Conservation (phyloP, 495 filamentous ascomycete genomes). For the Sporormia fimetaria region DNA sequence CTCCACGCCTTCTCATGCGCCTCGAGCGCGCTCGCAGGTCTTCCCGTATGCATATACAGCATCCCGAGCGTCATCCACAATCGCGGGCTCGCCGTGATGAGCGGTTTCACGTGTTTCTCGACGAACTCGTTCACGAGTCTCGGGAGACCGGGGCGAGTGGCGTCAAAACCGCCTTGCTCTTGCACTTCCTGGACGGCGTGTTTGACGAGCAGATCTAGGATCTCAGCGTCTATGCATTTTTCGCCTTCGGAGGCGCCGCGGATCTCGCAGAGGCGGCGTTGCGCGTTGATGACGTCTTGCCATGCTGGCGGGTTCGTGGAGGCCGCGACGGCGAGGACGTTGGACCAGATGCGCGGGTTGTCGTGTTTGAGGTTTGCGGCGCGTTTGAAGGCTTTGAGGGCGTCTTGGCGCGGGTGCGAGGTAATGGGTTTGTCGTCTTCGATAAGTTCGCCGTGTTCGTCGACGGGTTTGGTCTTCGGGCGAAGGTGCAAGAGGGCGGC, state of each 20-base stretch:
- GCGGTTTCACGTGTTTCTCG: slow-evolving; percentile 57
- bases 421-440: slow-evolving; percentile 28
- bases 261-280: slow-evolving; percentile 63
- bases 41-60: slow-evolving; percentile 57
- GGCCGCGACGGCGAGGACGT: slow-evolving; percentile 74
- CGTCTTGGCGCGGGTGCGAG: slow-evolving; percentile 48
- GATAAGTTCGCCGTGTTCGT: slow-evolving; percentile 22
- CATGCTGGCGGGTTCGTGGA: slow-evolving; percentile 64
- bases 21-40: slow-evolving; percentile 58
- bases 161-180: slow-evolving; percentile 20
- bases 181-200: slow-evolving; percentile 43
- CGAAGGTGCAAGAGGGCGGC: slow-evolving; percentile 51
- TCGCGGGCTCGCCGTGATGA: slow-evolving; percentile 67
- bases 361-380: slow-evolving; percentile 70
- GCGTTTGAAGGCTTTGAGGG: slow-evolving; percentile 71
- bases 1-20: slow-evolving; percentile 87
- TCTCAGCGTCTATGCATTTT: slow-evolving; percentile 59
- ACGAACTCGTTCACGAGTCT: slow-evolving; percentile 58
- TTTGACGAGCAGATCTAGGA: slow-evolving; percentile 58
- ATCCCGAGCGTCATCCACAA: slow-evolving; percentile 65
- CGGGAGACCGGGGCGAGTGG: slow-evolving; percentile 30
- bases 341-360: slow-evolving; percentile 89
- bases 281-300: slow-evolving; percentile 58
- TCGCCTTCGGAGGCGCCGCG: slow-evolving; percentile 58
- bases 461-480: slow-evolving; percentile 14